Base-by-base conservation (phyloP, 163 green algal genomes). In the Chlorella variabilis region DNA sequence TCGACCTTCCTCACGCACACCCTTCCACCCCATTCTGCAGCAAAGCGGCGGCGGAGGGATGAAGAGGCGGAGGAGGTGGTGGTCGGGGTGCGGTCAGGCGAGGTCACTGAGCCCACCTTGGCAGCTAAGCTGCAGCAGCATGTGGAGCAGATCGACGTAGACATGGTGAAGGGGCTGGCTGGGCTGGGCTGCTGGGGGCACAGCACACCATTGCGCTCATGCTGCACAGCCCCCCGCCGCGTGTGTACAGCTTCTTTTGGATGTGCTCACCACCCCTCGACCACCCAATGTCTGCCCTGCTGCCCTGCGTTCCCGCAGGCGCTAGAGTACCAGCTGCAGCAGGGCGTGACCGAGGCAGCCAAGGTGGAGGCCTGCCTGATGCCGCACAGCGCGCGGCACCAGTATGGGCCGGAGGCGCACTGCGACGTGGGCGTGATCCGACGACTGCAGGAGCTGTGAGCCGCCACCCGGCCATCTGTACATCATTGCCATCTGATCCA, bases 281-380 rank as follows among this genome's bases (percentile, higher is more conserved):
- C n/a, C n/a, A n/a, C n/a, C n/a, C n/a, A n/a, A n/a, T n/a, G n/a
- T n/a, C n/a, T n/a, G n/a, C n/a, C n/a, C n/a, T n/a, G n/a, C n/a
- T n/a, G n/a, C n/a, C n/a, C n/a, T n/a, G n/a, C n/a, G 13, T 31
- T 31, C 62, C 11, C 1, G 70, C 86, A 95, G 92, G 92, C 92
- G 29, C 86, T 97, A 23, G 93, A 97, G 87, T 98, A 96, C 83
- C 94, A 98, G 84, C 91, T 96, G 82, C 91, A 93, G 84, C 94
- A 96, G 83, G 93, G 94, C n/a, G 69, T 96, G 41, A 83, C 86
- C n/a, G 86, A 88, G 34, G 85, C 75, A 73, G 84, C 45, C 29
- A 91, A 91, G 81, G 74, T 91, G 36, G 59, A 90, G 23, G n/a
- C 89, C 4, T 94, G 82, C 75, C 85, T 96, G 4, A 83, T 86